These are phyloP conservation scores for Alisma plantagoaquatica DNA, from an alignment of 106 monocot genomes.

Conservation along the genomic window DNA sequence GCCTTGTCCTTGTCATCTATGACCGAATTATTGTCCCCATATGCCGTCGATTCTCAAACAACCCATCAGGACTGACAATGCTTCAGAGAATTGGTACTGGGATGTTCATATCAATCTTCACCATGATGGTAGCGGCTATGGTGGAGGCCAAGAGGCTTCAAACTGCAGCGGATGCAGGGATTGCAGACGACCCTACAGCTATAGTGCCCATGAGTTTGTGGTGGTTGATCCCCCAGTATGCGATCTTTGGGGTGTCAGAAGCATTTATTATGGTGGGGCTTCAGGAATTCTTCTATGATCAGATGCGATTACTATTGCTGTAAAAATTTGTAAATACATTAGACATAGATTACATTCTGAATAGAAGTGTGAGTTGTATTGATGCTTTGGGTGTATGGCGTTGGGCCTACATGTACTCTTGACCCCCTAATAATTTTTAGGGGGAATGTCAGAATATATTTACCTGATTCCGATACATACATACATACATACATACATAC, in stretches of 20 bases:
- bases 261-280: too few relatives aligned
- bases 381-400: too few relatives aligned
- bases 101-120: conserved; percentile 12
- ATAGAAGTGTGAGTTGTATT: too few relatives aligned
- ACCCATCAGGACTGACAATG: conserved; percentile 28
- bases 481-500: too few relatives aligned
- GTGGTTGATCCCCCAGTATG: conserved; percentile 34
- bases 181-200: conserved; percentile 23
- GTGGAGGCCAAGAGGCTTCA: conserved; percentile 35
- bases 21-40: conserved; percentile 28
- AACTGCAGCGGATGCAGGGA: conserved; percentile 21
- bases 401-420: too few relatives aligned
- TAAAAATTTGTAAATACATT: too few relatives aligned
- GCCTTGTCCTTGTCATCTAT: conserved; percentile 23
- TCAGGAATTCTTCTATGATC: conserved; percentile 40
- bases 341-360: too few relatives aligned
- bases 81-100: conserved; percentile 39
- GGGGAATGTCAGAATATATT: too few relatives aligned
- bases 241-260: conserved; percentile 17
- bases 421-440: too few relatives aligned
- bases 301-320: too few relatives aligned
- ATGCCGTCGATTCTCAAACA: conserved; percentile 7
- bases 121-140: conserved; percentile 22
- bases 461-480: too few relatives aligned
- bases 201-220: too few relatives aligned